Evolutionary conservation across 768 basidiomycete species (phyloP), one percentile per base, ranked within the genome.

Genomic region (Tylopilus rubrobrunneus): DNA sequence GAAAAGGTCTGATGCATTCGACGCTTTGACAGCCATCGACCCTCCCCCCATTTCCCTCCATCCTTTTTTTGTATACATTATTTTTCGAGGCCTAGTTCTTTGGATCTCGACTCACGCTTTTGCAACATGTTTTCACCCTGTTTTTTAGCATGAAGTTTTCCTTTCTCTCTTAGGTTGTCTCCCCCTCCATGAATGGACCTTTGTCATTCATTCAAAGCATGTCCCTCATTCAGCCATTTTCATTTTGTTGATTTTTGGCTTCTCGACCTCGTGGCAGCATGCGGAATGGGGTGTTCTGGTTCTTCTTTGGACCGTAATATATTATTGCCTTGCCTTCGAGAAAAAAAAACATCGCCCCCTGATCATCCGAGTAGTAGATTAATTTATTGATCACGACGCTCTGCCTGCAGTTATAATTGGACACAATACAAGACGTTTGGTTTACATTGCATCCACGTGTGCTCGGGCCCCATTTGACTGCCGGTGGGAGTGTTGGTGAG

Each of bases 1-100:
- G 63, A 58, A 10, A 66, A 61, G 56, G 60, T 51, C 19, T 71
- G 60, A 62, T 49, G 19, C 21, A 34, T 36, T 12, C 48, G 44
- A 48, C 34, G 48, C 55, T 52, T 64, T 56, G 54, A 68, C 36
- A 52, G 48, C 39, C 51, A 29, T 57, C 51, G 25, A 31, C 34
- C n/a, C 3, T 36, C 31, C 7, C 12, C 9, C 12, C 9, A 5
- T 17, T n/a, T 19, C 39, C 39, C n/a, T 19, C n/a, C 31, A 31
- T 34, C 12, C 34, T 15, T 56, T 53, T 50, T 59, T 52, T 61
- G 58, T 41, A 61, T 59, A 63, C 44, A 7, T 65, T 68, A 66
- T 59, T 51, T 56, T 47, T 14, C 47, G 45, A 54, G 53, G 44
- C 50, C 19, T 62, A 45, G 49, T 51, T 41, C 4, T 41, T 31